phyloP scores from a whole-genome alignment of 805 yeast genomes.

The Ogataea parapolymorpha region DNA sequence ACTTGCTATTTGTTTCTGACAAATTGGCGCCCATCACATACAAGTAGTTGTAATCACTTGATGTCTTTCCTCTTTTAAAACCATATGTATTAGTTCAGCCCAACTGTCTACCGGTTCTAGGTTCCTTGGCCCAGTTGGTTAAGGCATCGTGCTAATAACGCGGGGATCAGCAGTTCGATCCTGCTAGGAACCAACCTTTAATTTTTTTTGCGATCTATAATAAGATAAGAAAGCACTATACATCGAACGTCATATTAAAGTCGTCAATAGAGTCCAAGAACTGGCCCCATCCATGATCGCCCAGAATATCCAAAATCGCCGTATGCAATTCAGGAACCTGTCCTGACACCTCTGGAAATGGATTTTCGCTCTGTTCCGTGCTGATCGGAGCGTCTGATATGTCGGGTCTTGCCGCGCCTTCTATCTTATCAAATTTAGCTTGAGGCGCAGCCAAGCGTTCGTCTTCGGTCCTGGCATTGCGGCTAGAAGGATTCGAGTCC shows the following conservation, averaged over 20 bases:
- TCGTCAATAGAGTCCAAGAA: conserved; percentile 30
- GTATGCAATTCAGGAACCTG: conserved; percentile 13
- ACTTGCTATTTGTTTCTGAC: too few species aligned
- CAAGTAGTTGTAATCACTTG: too few species aligned
- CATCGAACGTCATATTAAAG: conserved; percentile 22
- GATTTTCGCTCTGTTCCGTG: background rate
- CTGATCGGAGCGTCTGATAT: background rate
- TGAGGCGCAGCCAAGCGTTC: too few species aligned
- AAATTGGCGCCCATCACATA: too few species aligned
- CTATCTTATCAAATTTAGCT: background rate
- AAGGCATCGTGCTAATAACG: conserved; percentile 46
- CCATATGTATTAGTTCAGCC: background rate
- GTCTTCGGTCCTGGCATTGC: background rate
- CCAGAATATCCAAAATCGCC: conserved; percentile 28
- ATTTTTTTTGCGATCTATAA: conserved; percentile 1
- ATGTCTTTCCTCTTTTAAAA: too few species aligned
- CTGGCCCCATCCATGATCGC: conserved; percentile 32
- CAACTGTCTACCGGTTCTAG: conserved; percentile 9
- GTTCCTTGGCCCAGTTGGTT: conserved; percentile 45
- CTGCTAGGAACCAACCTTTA: conserved; percentile 70
- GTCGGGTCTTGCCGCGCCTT: too few species aligned
- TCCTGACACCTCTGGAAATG: background rate
- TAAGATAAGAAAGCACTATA: background rate
- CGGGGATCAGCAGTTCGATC: conserved; percentile 81
- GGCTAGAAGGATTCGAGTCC: background rate